phyloP scores from a whole-genome alignment of 1,284 basidiomycete species.

The Ustilago xerochloae region DNA sequence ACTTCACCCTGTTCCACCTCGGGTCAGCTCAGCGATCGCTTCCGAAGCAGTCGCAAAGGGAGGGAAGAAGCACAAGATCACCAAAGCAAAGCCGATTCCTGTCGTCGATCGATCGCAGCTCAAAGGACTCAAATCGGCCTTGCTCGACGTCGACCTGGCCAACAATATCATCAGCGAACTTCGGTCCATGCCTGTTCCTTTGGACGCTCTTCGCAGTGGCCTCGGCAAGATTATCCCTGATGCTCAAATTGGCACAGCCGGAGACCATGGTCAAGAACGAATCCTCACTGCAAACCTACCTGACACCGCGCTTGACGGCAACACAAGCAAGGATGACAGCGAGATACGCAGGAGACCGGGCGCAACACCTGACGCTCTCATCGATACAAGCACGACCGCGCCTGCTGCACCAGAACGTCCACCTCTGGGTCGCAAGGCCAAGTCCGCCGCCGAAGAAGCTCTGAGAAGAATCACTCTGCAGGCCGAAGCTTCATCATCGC shows the following conservation, averaged over 20 bases:
- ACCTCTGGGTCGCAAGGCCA: constrained; percentile 15
- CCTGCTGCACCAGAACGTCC: constrained; percentile 6
- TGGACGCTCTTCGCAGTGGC: constrained; percentile 28
- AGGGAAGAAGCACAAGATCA: constrained; percentile 35
- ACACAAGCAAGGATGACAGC: constrained; percentile 31
- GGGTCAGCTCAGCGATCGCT: constrained; percentile 14
- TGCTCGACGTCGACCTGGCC: constrained; percentile 54
- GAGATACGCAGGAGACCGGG: constrained; percentile 32
- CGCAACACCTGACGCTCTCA: constrained; percentile 12
- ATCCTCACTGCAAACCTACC: constrained; percentile 29
- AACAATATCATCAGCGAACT: constrained; percentile 61
- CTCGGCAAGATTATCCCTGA: constrained; percentile 24
- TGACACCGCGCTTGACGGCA: constrained; percentile 13
- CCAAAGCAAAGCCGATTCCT: constrained; percentile 28
- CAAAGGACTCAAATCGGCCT: constrained; percentile 52
- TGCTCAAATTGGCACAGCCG: constrained; percentile 36
- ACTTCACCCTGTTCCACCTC: constrained; percentile 33
- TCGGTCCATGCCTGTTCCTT: constrained; percentile 47
- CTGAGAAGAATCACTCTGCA: constrained; percentile 31
- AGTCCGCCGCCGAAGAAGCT: constrained; percentile 47
- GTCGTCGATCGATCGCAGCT: constrained; percentile 46
- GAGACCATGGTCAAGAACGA: constrained; percentile 46
- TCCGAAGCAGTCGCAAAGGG: constrained; percentile 4
- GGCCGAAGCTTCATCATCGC: constrained; percentile 13
- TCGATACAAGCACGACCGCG: constrained; percentile 4